Percentiles rank a stretch among this genome's conserved stretches.
These are phyloP conservation scores for Ulvella scutata DNA, from an alignment of 139 green algal genomes.

Conservation along the genomic window DNA sequence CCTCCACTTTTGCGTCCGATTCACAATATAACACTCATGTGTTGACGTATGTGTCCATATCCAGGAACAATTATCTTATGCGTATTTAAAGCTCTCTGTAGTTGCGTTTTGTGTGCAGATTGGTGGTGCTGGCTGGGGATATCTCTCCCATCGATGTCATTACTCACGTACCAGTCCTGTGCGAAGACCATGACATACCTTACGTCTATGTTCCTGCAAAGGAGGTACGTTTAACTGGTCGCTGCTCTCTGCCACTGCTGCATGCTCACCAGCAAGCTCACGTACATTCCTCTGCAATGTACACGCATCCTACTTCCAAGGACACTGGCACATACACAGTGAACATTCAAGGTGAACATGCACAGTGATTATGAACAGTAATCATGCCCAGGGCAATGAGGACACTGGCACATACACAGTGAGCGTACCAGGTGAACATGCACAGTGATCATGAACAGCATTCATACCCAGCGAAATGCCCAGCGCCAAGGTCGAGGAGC, in stretches of 20 bases:
- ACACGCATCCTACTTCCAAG: not conserved
- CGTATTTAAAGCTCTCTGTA: not conserved
- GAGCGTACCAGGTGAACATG: no score
- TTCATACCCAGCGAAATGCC: no score
- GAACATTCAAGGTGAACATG: no score
- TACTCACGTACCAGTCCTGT: conserved; percentile 89
- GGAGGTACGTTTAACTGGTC: conserved; percentile 34
- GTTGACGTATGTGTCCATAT: not conserved
- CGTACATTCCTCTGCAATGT: not conserved
- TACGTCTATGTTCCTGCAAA: conserved; percentile 96
- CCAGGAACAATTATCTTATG: not conserved
- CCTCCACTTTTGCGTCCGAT: not conserved
- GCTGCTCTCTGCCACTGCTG: not conserved
- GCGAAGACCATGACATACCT: conserved; percentile 82
- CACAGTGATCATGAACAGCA: no score
- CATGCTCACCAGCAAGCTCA: not conserved
- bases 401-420: not conserved
- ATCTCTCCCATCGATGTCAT: conserved; percentile 97
- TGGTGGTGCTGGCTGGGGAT: conserved; percentile 90
- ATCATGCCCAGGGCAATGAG: no score
- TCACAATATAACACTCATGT: not conserved
- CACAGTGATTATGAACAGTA: no score
- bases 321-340: not conserved
- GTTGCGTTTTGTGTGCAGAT: conserved; percentile 25
- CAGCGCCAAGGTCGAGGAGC: no score